Conservation (phyloP, 2,329 filamentous ascomycete genomes). For the Pseudogymnoascus sp. region DNA sequence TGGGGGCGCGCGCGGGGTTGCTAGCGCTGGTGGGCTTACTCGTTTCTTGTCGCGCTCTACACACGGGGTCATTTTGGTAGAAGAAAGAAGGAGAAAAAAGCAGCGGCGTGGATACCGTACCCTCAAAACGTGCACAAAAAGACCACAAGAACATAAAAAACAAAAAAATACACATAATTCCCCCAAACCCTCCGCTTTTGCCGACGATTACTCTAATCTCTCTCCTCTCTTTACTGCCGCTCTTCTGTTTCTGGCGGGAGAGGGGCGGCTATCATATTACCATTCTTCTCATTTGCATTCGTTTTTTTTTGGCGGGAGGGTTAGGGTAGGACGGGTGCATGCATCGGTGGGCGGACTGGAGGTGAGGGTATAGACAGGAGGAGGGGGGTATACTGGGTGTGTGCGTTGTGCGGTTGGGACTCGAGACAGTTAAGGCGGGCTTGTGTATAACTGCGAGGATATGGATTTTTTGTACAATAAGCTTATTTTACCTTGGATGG, state of each 20-base stretch:
- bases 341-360: not conserved
- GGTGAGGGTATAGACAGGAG: not conserved
- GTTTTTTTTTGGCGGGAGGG: not conserved
- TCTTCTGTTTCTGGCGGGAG: too few species aligned
- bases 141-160: not conserved
- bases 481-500: not conserved
- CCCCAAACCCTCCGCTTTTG: not conserved
- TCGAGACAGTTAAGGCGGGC: not conserved
- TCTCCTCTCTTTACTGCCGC: not conserved
- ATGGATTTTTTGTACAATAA: not conserved
- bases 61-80: not conserved
- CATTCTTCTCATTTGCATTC: not conserved
- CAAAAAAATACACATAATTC: not conserved
- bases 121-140: not conserved
- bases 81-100: not conserved
- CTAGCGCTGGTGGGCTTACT: not conserved
- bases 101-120: too few species aligned
- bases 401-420: not conserved
- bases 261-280: not conserved
- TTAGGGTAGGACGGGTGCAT: not conserved
- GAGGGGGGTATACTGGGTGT: not conserved
- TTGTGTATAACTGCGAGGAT: not conserved
- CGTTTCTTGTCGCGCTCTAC: not conserved
- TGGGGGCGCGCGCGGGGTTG: not conserved
- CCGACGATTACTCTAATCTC: not conserved